Conservation (phyloP, 2,329 filamentous ascomycete genomes). For the Ustilaginoidea virens region DNA sequence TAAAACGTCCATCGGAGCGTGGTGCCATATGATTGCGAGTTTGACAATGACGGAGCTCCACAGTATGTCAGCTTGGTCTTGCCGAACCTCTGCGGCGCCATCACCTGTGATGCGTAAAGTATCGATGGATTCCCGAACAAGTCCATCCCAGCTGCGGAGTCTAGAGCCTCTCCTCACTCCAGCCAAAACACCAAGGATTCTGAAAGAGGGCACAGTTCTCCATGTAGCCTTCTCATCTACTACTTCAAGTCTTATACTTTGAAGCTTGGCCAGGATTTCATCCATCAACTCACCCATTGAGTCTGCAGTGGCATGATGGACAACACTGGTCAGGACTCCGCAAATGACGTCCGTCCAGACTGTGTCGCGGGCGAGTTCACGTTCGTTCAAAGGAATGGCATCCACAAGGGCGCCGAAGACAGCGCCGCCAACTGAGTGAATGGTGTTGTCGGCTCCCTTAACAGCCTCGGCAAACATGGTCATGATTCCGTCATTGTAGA, state of each 20-base stretch:
- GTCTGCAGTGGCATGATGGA: constrained; percentile 65
- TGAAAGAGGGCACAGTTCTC: constrained; percentile 31
- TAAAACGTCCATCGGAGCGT: constrained; percentile 64
- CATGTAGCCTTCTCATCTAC: constrained; percentile 11
- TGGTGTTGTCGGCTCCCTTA: constrained; percentile 42
- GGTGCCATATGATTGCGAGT: constrained; percentile 52
- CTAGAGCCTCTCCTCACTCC: constrained; percentile 71
- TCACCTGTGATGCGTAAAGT: constrained; percentile 34
- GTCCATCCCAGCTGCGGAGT: constrained; percentile 52
- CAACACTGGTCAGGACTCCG: constrained; percentile 63
- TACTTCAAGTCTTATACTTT: constrained; percentile 19
- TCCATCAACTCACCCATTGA: constrained; percentile 57
- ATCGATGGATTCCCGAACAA: constrained; percentile 41
- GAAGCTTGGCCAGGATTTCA: constrained; percentile 38
- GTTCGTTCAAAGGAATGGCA: constrained; percentile 34
- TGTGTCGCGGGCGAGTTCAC: constrained; percentile 27
- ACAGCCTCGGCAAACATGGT: constrained; percentile 76
- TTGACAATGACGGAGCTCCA: constrained; percentile 45
- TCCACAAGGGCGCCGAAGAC: constrained; percentile 36
- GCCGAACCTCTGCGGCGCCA: constrained; percentile 17
- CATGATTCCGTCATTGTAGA: constrained; percentile 83
- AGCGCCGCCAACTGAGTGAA: constrained; percentile 44
- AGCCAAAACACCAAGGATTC: constrained; percentile 52
- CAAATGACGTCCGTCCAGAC: constrained; percentile 51
- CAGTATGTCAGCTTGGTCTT: constrained; percentile 24